These are phyloP conservation scores for Aspergillus versicolor DNA, from an alignment of 2,329 filamentous ascomycete genomes.

Conservation along the genomic window DNA sequence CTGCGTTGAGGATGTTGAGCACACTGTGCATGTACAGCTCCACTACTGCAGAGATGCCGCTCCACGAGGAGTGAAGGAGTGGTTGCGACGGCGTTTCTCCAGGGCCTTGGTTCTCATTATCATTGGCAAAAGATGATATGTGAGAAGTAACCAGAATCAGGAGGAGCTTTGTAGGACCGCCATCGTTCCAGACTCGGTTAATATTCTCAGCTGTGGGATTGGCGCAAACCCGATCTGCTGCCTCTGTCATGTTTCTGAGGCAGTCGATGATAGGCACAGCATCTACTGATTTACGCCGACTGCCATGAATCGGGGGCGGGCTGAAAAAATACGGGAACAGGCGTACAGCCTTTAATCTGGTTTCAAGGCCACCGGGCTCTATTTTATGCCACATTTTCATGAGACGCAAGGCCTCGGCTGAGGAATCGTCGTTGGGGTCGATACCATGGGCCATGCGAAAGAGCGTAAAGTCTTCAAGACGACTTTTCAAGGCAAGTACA, in stretches of 20 bases:
- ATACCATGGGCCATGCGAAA: background rate
- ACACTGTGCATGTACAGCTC: constrained; percentile 3
- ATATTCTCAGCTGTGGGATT: background rate
- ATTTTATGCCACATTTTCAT: background rate
- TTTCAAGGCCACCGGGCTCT: background rate
- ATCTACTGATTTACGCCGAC: background rate
- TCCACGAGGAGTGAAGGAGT: background rate
- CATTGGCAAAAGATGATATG: background rate
- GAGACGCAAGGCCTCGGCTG: background rate
- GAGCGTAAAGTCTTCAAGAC: background rate
- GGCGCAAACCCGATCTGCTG: background rate
- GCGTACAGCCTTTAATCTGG: background rate
- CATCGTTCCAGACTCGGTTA: background rate
- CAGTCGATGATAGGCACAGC: background rate
- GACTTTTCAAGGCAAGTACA: background rate
- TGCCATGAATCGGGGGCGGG: background rate
- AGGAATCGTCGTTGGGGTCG: background rate
- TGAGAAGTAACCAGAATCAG: background rate
- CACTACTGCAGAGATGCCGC: background rate
- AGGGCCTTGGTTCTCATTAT: background rate
- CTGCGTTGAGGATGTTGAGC: background rate
- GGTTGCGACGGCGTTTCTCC: background rate
- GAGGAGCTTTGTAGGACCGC: background rate
- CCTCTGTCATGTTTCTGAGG: background rate
- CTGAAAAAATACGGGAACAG: constrained; percentile 1